Evolutionary conservation across 2,329 filamentous ascomycete species (phyloP).

Genomic region (Beauveria scarabaeidicola): DNA sequence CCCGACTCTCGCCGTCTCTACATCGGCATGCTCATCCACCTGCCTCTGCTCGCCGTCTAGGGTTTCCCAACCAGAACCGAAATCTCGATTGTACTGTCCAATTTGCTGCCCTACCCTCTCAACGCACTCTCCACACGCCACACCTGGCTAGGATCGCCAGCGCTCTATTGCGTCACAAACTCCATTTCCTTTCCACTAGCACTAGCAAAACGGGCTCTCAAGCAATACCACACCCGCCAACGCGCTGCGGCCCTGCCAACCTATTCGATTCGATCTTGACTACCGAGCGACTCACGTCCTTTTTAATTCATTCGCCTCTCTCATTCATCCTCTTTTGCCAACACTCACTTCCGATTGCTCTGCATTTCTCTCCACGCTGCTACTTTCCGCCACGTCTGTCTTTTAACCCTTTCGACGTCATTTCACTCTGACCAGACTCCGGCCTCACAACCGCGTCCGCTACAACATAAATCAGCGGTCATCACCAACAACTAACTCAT

Average conservation of each 20-base stretch:
- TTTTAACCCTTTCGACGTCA: conserved; percentile 1
- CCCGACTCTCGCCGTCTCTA: neutral
- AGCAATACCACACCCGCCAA: conserved; percentile 1
- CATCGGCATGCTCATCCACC: neutral
- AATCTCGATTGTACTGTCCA: conserved; percentile 8
- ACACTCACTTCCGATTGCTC: neutral
- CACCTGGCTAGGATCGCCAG: conserved; percentile 7
- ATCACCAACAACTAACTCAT: neutral
- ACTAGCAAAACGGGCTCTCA: neutral
- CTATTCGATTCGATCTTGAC: neutral
- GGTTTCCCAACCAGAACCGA: neutral
- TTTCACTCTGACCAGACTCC: neutral
- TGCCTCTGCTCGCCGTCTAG: neutral
- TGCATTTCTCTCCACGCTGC: neutral
- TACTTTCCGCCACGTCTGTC: neutral
- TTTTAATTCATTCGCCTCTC: neutral
- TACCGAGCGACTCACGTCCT: neutral
- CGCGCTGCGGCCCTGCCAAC: neutral
- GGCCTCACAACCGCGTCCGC: neutral
- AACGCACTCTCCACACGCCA: conserved; percentile 5
- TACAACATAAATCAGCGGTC: neutral
- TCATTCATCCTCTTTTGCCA: neutral
- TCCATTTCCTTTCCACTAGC: conserved; percentile 4
- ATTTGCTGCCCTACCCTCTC: conserved; percentile 6
- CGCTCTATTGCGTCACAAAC: conserved; percentile 11